phyloP scores from a whole-genome alignment of 306 rosid genomes.

The Arachis hypogaea region DNA sequence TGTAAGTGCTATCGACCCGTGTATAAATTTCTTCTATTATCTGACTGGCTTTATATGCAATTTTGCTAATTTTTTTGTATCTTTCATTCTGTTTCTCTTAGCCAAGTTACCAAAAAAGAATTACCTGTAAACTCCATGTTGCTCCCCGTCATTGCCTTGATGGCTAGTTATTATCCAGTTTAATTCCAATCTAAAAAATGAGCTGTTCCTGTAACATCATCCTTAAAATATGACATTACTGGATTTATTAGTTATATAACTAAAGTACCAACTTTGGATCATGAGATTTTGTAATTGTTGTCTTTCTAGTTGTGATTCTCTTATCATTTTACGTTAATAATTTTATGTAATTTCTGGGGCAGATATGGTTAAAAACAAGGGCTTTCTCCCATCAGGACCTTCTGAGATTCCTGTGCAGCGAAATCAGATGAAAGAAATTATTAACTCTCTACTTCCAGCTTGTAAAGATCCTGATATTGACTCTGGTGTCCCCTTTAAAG shows the following conservation, averaged over 20 bases:
- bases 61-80: constrained; percentile 22
- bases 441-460: constrained; percentile 82
- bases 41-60: constrained; percentile 13
- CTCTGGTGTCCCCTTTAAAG: constrained; percentile 74
- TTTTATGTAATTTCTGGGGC: constrained; percentile 40
- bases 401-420: constrained; percentile 93
- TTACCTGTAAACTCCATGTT: not conserved
- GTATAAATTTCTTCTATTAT: constrained; percentile 32
- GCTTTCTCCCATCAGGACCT: constrained; percentile 98
- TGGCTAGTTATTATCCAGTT: not conserved
- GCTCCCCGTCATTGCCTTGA: not conserved
- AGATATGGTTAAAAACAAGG: constrained; percentile 99
- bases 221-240: constrained; percentile 1
- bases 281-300: constrained; percentile 21
- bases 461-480: constrained; percentile 92
- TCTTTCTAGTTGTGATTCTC: not conserved
- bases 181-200: constrained; percentile 4
- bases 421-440: constrained; percentile 92
- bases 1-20: constrained; percentile 72
- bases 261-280: constrained; percentile 27
- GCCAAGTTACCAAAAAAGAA: constrained; percentile 11
- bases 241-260: constrained; percentile 15
- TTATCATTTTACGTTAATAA: constrained; percentile 23
- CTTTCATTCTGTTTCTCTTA: constrained; percentile 18
- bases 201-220: not conserved